Evolutionary conservation across 768 basidiomycete species (phyloP), one percentile per base, ranked within the genome.

Genomic region (Phylloporus sp.): DNA sequence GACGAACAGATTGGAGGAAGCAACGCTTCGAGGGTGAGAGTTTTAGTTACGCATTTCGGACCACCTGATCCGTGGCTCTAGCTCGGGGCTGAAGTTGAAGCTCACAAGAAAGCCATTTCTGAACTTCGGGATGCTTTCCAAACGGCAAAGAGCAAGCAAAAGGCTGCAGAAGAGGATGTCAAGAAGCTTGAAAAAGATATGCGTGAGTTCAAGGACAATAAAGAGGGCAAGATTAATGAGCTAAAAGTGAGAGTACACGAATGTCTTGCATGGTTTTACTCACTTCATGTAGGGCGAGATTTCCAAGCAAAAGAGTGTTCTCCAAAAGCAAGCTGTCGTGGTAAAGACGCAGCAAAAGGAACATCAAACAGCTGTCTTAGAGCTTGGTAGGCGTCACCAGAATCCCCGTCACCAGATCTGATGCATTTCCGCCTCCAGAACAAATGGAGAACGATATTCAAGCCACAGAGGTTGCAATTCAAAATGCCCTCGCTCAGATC

Each of bases 161-260:
- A 80, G 62, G 76, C 71, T 7, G 91, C 92, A 0, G 74, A 85
- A 44, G 83, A 76, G 0, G 94, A 97, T 53, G 80, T 82, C 66
- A 85, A 84, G 72, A 90, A 86, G 62, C 82, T 98, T 22, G 92
- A 98, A 71, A 86, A 86, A 61, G 97, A 99, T 66, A 98, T 99
- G 93, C 82, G 82, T 49, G 97, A 98, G 73, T 97, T 99, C 77
- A 95, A 97, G 75, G 88, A 95, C 71, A 95, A 99, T 74, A 97
- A 97, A 68, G 97, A 97, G 45, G 92, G 93, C 42, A 98, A 98
- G 72, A 88, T 91, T 49, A 88, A 86, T 16, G 89, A 98, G 66
- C 80, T 98, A 57, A 97, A 95, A 76, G 95, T 89, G 51, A 41
- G 73, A 26, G 16, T 41, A 18, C 23, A 36, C 28, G 6, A 8